A percentile compares a stretch with the other conserved stretches of the same genome.
Conservation (phyloP, 352 stramenopile species). For the Phytopythium cucurbitacearum region DNA sequence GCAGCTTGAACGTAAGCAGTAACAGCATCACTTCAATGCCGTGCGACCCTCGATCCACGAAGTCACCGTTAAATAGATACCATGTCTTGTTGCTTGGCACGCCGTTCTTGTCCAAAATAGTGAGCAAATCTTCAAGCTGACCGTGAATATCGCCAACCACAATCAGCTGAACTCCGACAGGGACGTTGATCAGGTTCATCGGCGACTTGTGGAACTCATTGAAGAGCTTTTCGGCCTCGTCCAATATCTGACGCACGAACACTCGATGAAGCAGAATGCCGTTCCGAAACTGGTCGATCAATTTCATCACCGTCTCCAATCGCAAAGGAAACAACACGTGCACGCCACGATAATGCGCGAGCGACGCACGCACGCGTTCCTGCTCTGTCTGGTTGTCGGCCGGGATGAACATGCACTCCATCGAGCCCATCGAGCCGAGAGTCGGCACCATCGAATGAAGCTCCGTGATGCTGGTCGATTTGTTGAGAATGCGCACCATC, state of each 20-base stretch:
- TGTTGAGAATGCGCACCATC: conserved; percentile 85
- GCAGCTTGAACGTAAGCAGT: conserved; percentile 88
- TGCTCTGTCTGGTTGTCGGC: conserved; percentile 48
- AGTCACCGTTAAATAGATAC: conserved; percentile 97
- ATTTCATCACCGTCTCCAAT: conserved; percentile 71
- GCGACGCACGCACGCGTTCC: conserved; percentile 52
- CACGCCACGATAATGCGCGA: conserved; percentile 68
- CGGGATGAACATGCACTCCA: conserved; percentile 49
- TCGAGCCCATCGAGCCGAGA: conserved; percentile 34
- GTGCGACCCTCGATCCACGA: conserved; percentile 91
- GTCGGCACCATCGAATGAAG: conserved; percentile 76
- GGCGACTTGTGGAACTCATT: conserved; percentile 33
- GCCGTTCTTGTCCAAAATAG: conserved; percentile 91
- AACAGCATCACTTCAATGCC: conserved; percentile 91
- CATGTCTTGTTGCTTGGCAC: conserved; percentile 83
- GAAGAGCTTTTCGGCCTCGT: conserved; percentile 62
- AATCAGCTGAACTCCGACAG: conserved; percentile 80
- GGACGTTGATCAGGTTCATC: conserved; percentile 78
- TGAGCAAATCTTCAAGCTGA: conserved; percentile 92
- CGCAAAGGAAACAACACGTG: conserved; percentile 70
- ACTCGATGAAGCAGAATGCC: conserved; percentile 75
- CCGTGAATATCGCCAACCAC: conserved; percentile 93
- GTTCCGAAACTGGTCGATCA: conserved; percentile 84
- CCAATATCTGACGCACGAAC: conserved; percentile 72
- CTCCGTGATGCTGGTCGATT: conserved; percentile 77